Conservation (phyloP, 1,139 yeast genomes). For the Debaryomycetaceae sp. region DNA sequence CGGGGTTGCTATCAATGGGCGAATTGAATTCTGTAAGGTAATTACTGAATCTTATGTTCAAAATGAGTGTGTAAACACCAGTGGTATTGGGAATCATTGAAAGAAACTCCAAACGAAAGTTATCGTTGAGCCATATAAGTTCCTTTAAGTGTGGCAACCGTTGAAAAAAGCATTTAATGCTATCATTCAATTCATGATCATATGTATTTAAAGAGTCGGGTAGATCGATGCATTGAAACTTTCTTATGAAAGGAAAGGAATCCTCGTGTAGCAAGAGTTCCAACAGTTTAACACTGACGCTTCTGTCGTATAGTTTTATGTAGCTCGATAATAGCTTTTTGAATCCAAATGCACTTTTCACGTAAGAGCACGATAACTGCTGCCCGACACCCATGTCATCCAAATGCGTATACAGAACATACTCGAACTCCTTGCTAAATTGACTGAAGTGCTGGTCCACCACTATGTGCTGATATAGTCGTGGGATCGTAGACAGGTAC, state of each 20-base stretch:
- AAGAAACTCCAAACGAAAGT: conserved; percentile 28
- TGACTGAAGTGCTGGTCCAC: conserved; percentile 36
- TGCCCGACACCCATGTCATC: conserved; percentile 5
- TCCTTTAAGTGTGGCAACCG: conserved; percentile 18
- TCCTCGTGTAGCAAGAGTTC: conserved; percentile 1
- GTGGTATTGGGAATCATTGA: conserved; percentile 16
- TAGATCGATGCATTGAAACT: conserved; percentile 24
- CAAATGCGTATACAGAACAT: conserved; percentile 5
- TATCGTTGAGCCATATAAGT: conserved; percentile 32
- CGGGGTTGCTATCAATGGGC: conserved; percentile 6
- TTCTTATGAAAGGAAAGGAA: conserved; percentile 11
- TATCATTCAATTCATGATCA: conserved; percentile 21
- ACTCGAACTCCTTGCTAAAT: conserved; percentile 30
- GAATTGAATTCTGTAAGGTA: conserved; percentile 12
- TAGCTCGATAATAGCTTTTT: conserved; percentile 24
- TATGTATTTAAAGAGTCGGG: conserved; percentile 36
- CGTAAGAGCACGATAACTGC: conserved; percentile 23
- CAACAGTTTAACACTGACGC: conserved; percentile 1
- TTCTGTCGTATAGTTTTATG: conserved; percentile 3
- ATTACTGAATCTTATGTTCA: conserved; percentile 24
- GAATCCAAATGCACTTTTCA: conserved; percentile 33
- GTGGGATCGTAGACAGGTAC: conserved; percentile 25
- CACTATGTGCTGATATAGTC: conserved; percentile 36
- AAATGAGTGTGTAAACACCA: conserved; percentile 16
- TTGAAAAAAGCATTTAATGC: conserved; percentile 17